Evolutionary conservation across 768 basidiomycete species (phyloP).

Genomic region (Phylloporus scabripes): DNA sequence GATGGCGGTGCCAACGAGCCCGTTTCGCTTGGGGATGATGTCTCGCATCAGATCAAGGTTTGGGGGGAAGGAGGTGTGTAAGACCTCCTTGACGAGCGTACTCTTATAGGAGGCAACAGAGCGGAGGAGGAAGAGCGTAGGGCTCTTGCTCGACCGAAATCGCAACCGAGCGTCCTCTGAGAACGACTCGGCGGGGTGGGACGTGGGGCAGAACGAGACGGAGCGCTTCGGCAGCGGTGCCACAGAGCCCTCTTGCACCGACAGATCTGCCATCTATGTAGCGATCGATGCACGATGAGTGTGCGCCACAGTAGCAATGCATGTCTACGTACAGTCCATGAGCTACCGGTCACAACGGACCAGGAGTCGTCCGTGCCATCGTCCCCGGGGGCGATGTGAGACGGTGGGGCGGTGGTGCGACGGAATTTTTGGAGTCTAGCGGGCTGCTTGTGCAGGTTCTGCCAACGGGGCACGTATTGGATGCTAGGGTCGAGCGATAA

Average conservation of each 20-base stretch:
- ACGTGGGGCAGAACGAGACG: conserved; percentile 22
- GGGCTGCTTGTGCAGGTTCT: background rate
- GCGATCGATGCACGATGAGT: background rate
- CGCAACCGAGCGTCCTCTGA: conserved; percentile 26
- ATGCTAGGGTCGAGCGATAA: conserved; percentile 4
- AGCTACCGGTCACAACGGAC: conserved; percentile 3
- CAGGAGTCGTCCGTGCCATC: conserved; percentile 1
- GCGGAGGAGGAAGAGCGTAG: conserved; percentile 19
- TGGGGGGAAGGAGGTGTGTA: conserved; percentile 26
- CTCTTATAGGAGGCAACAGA: conserved; percentile 19
- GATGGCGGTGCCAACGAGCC: conserved; percentile 34
- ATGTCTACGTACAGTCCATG: conserved; percentile 15
- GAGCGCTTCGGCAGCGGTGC: background rate
- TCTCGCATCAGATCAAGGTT: conserved; percentile 20
- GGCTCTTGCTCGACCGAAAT: conserved; percentile 17
- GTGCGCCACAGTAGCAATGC: background rate
- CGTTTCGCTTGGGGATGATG: conserved; percentile 28
- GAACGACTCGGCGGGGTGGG: conserved; percentile 25
- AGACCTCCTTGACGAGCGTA: conserved; percentile 18
- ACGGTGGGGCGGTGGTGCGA: background rate
- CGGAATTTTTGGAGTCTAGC: conserved; percentile 19
- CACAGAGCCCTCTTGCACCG: background rate
- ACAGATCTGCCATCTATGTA: conserved; percentile 5
- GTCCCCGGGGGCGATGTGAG: background rate
- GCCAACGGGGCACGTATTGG: conserved; percentile 3